Conservation (phyloP, 345 rosid genomes). For the Capsella bursapastoris region DNA sequence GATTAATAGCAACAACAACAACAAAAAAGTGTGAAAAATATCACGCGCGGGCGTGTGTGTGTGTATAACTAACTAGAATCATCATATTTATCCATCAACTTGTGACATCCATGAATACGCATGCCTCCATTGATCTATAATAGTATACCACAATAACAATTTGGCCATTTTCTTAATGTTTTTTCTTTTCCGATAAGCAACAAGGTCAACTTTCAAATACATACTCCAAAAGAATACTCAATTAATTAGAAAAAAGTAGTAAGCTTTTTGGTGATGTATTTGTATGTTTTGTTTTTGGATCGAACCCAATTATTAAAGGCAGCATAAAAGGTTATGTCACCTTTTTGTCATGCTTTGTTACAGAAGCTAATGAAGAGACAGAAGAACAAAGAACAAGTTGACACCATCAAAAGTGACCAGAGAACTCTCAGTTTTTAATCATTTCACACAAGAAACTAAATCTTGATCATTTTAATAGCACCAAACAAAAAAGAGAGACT, state of each 20-base stretch:
- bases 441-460: slow-evolving; percentile 25
- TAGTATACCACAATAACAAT: background rate
- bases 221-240: background rate
- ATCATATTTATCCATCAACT: slow-evolving; percentile 25
- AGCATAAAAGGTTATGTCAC: slow-evolving; percentile 34
- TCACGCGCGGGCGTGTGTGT: slow-evolving; percentile 15
- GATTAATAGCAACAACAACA: no score
- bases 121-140: slow-evolving; percentile 20
- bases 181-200: background rate
- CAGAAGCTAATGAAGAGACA: slow-evolving; percentile 40
- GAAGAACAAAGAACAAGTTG: slow-evolving; percentile 44
- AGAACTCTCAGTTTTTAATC: slow-evolving; percentile 25
- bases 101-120: slow-evolving; percentile 40
- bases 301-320: slow-evolving; percentile 19
- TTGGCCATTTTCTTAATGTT: background rate
- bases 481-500: background rate
- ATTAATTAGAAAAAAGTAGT: slow-evolving; percentile 3
- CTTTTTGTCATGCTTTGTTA: slow-evolving; percentile 45
- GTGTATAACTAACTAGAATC: slow-evolving; percentile 14
- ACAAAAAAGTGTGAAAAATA: background rate
- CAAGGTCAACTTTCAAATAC: slow-evolving; percentile 29
- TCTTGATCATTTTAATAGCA: background rate
- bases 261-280: slow-evolving; percentile 36
- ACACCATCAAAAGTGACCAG: slow-evolving; percentile 33
- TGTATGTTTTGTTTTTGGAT: slow-evolving; percentile 21